These are phyloP conservation scores for Penicillium cataractarum DNA, from an alignment of 495 filamentous ascomycete species.

Conservation along the genomic window DNA sequence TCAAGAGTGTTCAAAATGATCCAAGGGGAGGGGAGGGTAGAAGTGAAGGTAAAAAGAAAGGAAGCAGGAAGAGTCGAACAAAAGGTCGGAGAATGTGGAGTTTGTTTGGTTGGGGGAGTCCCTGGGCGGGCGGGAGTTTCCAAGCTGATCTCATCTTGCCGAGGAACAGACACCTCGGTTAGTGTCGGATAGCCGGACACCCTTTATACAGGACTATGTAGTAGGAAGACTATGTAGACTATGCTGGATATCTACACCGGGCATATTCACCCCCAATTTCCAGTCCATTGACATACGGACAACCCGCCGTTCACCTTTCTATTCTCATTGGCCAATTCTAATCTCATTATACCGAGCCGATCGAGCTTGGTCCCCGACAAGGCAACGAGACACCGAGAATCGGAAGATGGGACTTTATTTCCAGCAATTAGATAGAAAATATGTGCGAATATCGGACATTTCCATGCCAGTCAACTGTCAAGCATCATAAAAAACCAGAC, in stretches of 20 bases:
- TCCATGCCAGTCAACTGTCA: not conserved
- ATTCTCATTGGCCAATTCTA: not conserved
- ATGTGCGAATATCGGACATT: not conserved
- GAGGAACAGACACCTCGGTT: constrained; percentile 30
- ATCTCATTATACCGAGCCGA: not conserved
- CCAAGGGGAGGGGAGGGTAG: constrained; percentile 14
- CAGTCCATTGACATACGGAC: not conserved
- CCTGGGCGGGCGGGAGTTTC: constrained; percentile 8
- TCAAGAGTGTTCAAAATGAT: constrained; percentile 19
- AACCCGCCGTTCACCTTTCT: not conserved
- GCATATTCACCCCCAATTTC: not conserved
- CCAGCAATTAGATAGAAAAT: not conserved
- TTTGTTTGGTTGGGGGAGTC: constrained; percentile 3
- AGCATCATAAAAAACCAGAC: not conserved
- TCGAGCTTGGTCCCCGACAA: not conserved
- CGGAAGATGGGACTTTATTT: not conserved
- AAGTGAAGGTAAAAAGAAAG: constrained; percentile 5
- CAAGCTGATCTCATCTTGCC: constrained; percentile 34
- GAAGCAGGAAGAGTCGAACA: constrained; percentile 5
- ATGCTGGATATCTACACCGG: not conserved
- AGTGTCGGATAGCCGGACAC: constrained; percentile 27
- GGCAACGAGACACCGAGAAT: constrained; percentile 9
- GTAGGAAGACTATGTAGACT: not conserved
- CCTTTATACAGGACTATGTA: not conserved
- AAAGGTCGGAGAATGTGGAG: constrained; percentile 19